A percentile compares a stretch with the other conserved stretches of the same genome.
phyloP scores from a whole-genome alignment of 495 filamentous ascomycete species.

The Neurospora sp. region DNA sequence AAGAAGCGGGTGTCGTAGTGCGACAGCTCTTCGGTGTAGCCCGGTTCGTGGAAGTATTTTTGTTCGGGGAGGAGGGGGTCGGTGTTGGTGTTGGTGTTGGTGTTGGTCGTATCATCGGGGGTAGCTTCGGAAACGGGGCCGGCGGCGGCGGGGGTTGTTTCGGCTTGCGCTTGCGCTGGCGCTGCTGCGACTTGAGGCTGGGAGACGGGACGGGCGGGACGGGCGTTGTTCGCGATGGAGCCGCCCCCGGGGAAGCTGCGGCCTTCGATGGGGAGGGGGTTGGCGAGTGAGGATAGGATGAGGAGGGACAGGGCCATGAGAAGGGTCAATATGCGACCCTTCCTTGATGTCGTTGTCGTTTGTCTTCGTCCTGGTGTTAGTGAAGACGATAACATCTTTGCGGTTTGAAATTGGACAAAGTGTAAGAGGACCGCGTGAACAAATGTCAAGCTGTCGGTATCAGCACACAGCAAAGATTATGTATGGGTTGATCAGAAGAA shows the following conservation, averaged over 20 bases:
- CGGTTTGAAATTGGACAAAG: neutral
- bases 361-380: neutral
- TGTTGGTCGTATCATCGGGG: neutral
- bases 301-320: neutral
- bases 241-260: no score
- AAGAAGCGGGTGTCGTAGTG: conserved; percentile 72
- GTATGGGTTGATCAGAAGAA: neutral
- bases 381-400: neutral
- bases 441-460: neutral
- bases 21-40: conserved; percentile 42
- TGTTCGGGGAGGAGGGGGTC: conserved; percentile 5
- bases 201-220: neutral
- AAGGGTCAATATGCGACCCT: neutral
- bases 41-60: conserved; percentile 49
- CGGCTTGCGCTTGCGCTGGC: neutral
- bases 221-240: neutral
- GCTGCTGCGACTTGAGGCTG: neutral
- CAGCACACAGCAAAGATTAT: neutral
- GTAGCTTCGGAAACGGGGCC: neutral
- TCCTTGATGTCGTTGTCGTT: neutral
- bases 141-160: neutral
- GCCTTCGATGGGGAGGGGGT: neutral
- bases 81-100: neutral
- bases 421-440: neutral
- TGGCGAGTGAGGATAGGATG: neutral